Evolutionary conservation across 306 rosid genomes (phyloP), one percentile per base, ranked within the genome.

Genomic region (Casuarina glauca): DNA sequence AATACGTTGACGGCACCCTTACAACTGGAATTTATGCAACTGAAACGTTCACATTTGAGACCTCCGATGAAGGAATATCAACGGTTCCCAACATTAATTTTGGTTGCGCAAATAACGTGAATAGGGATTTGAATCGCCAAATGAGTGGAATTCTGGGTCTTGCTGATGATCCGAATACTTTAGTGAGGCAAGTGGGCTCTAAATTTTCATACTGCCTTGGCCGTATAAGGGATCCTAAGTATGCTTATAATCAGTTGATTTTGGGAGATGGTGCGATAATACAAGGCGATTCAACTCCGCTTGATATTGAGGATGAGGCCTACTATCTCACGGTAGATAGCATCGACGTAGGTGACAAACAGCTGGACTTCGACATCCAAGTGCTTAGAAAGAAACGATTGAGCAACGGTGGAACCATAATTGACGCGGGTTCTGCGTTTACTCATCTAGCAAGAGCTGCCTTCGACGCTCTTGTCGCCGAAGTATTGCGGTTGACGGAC

Each of bases 121-220:
- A 11, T 44, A 9, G 51, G 6, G 49, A 35, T 46, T 46, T 46
- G 51, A 46, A 46, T 42, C 44, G 6, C 0, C 80, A 81, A 49
- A 75, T 74, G 52, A 86, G 68, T 46, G 89, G 91, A 77, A 49
- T 88, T 43, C 62, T 88, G 38, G 89, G 85, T 62, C 83, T 85
- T 19, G 78, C 73, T 64, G 36, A 39, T 81, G 74, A 20, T 36
- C 42, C 1, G 5, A 12, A 46, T 46, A 46, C 86, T 74, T 17
- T 88, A 69, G 84, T 74, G 12, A 36, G 74, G 26, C 79, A 85
- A 53, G n/a, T 79, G 9, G 87, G 87, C 6, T 49, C 43, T 1
- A 83, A 45, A 42, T 85, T 85, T 69, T 85, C 87, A 46, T 88
- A 83, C 71, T 88, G 89, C 84, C 51, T 85, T 52, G 91, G 88